These are phyloP conservation scores for Neurospora sp. DNA, from an alignment of 2,329 filamentous ascomycete species.

Conservation along the genomic window DNA sequence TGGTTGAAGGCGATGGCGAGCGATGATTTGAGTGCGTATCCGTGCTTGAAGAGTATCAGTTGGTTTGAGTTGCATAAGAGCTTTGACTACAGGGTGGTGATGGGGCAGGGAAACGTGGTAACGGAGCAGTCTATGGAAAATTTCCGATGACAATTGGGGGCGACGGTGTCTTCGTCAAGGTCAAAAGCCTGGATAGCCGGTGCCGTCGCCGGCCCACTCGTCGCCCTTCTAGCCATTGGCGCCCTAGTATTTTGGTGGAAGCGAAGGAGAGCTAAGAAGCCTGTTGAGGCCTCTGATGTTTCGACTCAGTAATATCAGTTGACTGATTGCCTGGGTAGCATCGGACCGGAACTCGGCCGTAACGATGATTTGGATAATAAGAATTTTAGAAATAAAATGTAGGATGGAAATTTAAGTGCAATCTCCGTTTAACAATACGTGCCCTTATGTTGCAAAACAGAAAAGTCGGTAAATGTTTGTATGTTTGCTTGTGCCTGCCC, in stretches of 20 bases:
- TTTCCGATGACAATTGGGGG: not conserved
- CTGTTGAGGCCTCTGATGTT: too few species aligned
- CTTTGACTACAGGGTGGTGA: conserved; percentile 4
- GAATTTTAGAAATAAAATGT: not conserved
- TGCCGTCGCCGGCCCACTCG: too few species aligned
- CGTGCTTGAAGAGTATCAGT: conserved; percentile 5
- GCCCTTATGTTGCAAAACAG: not conserved
- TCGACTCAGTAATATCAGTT: too few species aligned
- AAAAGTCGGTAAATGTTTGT: not conserved
- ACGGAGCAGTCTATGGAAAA: not conserved
- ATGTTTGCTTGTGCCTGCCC: not conserved
- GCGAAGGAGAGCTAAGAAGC: too few species aligned
- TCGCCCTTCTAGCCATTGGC: too few species aligned
- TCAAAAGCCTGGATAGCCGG: too few species aligned
- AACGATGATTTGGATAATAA: not conserved
- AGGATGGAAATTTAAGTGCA: not conserved
- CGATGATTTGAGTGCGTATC: conserved; percentile 3
- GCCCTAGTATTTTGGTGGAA: too few species aligned
- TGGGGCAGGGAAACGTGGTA: conserved; percentile 1
- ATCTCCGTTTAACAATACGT: not conserved
- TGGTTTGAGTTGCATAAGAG: conserved; percentile 7
- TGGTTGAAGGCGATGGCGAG: conserved; percentile 2
- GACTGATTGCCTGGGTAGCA: conserved; percentile 3
- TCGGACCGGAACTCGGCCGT: conserved; percentile 8
- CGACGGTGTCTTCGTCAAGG: too few species aligned